phyloP scores from a whole-genome alignment of 768 basidiomycete genomes.

The Tylopilus vinaceipallidus region DNA sequence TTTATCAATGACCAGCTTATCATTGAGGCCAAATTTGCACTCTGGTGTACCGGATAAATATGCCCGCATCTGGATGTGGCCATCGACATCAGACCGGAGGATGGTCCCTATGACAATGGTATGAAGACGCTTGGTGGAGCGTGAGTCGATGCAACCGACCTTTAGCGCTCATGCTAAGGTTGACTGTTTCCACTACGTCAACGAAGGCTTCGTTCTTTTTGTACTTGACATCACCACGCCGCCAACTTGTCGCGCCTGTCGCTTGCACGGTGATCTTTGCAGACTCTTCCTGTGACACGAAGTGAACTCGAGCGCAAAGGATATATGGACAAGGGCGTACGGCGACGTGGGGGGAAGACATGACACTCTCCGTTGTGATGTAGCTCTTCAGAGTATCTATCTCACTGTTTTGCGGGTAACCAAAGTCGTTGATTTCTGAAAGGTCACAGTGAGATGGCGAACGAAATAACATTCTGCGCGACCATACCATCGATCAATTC shows the following conservation, averaged over 20 bases:
- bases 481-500: conserved; percentile 89
- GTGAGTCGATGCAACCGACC: conserved; percentile 37
- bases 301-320: conserved; percentile 1
- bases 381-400: conserved; percentile 96
- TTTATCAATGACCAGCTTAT: conserved; percentile 97
- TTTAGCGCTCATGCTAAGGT: conserved; percentile 96
- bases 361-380: conserved; percentile 96
- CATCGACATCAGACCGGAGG: conserved; percentile 95
- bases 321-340: conserved; percentile 41
- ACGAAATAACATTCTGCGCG: conserved; percentile 9
- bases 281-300: conserved; percentile 76
- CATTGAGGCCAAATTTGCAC: conserved; percentile 98
- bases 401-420: conserved; percentile 98
- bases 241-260: conserved; percentile 95
- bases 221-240: conserved; percentile 94
- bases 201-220: conserved; percentile 99
- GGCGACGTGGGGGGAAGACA: conserved; percentile 79
- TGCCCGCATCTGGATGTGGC: conserved; percentile 96
- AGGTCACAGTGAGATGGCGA: conserved; percentile 2
- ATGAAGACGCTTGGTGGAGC: background rate
- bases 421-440: conserved; percentile 95
- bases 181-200: conserved; percentile 97
- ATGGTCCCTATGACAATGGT: conserved; percentile 60
- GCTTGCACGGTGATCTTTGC: conserved; percentile 97
- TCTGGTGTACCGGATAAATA: conserved; percentile 97